Base-by-base conservation (phyloP, 2,329 filamentous ascomycete species). In the Alternaria angustiovoidea region DNA sequence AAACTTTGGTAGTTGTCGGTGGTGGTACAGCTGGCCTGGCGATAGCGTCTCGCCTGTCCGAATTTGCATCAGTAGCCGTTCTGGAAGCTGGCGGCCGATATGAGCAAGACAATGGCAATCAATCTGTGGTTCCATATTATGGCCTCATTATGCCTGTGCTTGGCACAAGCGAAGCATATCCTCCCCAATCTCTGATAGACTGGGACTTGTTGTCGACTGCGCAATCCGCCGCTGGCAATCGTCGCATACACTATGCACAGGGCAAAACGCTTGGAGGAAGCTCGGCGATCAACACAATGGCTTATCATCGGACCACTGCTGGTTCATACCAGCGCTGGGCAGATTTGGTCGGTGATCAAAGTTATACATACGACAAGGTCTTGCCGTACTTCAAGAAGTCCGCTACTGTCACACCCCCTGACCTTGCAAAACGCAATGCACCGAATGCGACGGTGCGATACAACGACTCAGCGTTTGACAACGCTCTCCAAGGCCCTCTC, bases 251-350 rank as follows among this genome's bases (percentile, higher is more conserved):
- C 51, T 77, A 77, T 58, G 72, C 72, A 8, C 68, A 71, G 43
- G 75, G 75, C 14, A 75, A 77, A 46, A 72, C 69, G 2, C 57
- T 78, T 3, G 75, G 75, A 28, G 73, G 74, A 8, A 68, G 67
- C 18, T 74, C 70, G 14, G 71, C 69, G 1, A 57, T 68, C 2
- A 75, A 75, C 38, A 64, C 62, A 18, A 67, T 75, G 65, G 55
- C 64, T 2, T 74, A 74, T 16, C 72, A 76, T 44, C 66, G 72
- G 6, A 66, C 57, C 2, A 71, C 67, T 3, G 41, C 26, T 22
- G 67, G 66, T 20, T 60, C 71, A 1, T 72, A 72, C 20, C 55
- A 73, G 44, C 59, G 59, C 8, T 79, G 75, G 77, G 76, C 74
- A 0, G 64, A 77, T 32, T 8, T 61, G 0, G 72, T 78, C 1